Conservation (phyloP, 2,329 filamentous ascomycete species). For the Microcyclospora pomicola region DNA sequence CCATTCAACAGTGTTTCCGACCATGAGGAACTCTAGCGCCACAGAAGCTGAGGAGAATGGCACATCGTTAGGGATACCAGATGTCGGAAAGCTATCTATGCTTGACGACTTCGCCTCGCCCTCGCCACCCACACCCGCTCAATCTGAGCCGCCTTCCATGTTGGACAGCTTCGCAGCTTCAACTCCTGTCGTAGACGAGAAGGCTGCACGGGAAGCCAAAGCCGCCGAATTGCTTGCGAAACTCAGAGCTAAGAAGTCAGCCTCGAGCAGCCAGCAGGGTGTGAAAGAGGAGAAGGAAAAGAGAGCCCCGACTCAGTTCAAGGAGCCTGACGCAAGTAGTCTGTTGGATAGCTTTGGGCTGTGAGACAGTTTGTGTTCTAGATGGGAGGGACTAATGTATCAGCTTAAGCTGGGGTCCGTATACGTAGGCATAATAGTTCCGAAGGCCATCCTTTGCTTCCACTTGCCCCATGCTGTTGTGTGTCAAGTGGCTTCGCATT, state of each 20-base stretch:
- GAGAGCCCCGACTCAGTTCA: slow-evolving; percentile 61
- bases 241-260: slow-evolving; percentile 26
- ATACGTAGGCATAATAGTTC: too few species aligned
- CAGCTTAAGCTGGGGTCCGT: too few species aligned
- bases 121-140: not conserved
- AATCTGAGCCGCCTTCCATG: slow-evolving; percentile 9
- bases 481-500: too few species aligned
- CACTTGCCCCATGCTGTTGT: too few species aligned
- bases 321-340: slow-evolving; percentile 83
- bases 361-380: slow-evolving; percentile 27
- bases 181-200: slow-evolving; percentile 10
- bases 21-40: too few species aligned
- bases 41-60: too few species aligned
- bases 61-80: too few species aligned
- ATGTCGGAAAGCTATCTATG: slow-evolving; percentile 5
- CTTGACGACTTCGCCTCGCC: slow-evolving; percentile 12
- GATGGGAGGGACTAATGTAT: too few species aligned
- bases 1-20: slow-evolving; percentile 2
- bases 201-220: slow-evolving; percentile 16
- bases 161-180: slow-evolving; percentile 12
- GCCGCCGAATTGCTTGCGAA: slow-evolving; percentile 25
- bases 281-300: slow-evolving; percentile 31
- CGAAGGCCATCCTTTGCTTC: too few species aligned
- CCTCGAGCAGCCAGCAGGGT: slow-evolving; percentile 6
- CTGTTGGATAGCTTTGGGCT: slow-evolving; percentile 90